phyloP scores from a whole-genome alignment of 2,329 filamentous ascomycete species.

The Coniochaeta ligniaria region DNA sequence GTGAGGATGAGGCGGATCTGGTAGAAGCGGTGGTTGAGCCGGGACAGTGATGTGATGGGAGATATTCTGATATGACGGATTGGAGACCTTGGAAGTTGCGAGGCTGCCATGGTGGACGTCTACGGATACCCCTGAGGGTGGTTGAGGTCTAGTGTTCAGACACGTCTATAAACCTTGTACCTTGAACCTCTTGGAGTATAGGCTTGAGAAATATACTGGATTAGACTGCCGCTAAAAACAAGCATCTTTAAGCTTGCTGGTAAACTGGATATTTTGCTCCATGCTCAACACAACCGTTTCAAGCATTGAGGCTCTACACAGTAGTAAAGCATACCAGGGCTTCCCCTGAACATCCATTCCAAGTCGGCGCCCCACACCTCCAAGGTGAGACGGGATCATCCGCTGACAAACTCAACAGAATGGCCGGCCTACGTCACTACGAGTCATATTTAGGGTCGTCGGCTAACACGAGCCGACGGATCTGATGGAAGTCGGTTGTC shows the following conservation, averaged over 20 bases:
- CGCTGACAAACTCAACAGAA: not conserved
- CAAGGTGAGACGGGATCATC: constrained; percentile 2
- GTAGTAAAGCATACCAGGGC: not conserved
- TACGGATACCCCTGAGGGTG: not conserved
- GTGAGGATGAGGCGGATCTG: constrained; percentile 14
- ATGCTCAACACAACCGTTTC: no score
- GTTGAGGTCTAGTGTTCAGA: no score
- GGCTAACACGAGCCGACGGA: not conserved
- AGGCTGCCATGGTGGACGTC: not conserved
- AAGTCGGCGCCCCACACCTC: not conserved
- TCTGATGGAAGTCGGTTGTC: not conserved
- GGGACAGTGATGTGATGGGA: not conserved
- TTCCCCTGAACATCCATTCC: not conserved
- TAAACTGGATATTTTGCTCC: not conserved
- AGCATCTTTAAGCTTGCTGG: not conserved
- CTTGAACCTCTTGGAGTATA: no score
- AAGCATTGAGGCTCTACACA: no score
- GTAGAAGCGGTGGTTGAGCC: not conserved
- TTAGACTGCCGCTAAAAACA: not conserved
- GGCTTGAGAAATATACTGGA: not conserved
- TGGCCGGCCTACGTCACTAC: not conserved
- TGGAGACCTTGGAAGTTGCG: not conserved
- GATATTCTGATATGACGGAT: not conserved
- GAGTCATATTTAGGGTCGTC: not conserved
- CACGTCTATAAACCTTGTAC: no score